Evolutionary conservation across 805 yeast genomes (phyloP), one percentile per base, ranked within the genome.

Genomic region (Cyberlindnera lachancei): DNA sequence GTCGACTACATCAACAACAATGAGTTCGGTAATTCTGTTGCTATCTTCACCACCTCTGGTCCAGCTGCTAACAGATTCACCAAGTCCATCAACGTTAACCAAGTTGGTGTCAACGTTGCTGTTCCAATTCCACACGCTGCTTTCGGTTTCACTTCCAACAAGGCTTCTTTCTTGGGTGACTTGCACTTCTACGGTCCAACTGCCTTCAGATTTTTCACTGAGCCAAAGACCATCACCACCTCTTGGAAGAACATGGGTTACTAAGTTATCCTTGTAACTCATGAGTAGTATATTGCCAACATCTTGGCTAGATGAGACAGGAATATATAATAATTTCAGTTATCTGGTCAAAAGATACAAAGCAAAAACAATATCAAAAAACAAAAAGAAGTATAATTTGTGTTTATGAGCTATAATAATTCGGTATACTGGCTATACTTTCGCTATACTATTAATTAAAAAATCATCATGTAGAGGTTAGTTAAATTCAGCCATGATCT

Each of bases 121-220:
- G 77, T 80, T 36, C 90, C 90, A 13, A 87, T 80, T 23, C 88
- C 88, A 37, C 66, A 79, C 54, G 88, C 88, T 36, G 76, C 79
- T 79, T 79, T 80, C 58, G 78, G 85, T 9, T 80, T 80, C 66
- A 80, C 90, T 12, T 87, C 88, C 15, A 75, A 75, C 61, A 78
- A 77, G 63, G 82, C 75, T 30, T 77, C 85, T 8, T 79, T 81
- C 73, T 62, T 80, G 43, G 90, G 90, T 33, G 87, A 80, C 55
- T 70, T 80, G 64, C 81, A 79, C 64, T 81, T 80, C 63, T 80
- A 80, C 60, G 90, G 90, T 42, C 76, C 79, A 61, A 65, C 79
- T 6, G 87, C 87, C 28, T 59, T 81, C 43, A 66, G 72, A 44
- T 80, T 80, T 64, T 67, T 79, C 58, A 80, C 90, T 31, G 78